These are phyloP conservation scores for Cenchrus fungigraminus DNA, from an alignment of 176 grass and related monocot species.

Conservation along the genomic window DNA sequence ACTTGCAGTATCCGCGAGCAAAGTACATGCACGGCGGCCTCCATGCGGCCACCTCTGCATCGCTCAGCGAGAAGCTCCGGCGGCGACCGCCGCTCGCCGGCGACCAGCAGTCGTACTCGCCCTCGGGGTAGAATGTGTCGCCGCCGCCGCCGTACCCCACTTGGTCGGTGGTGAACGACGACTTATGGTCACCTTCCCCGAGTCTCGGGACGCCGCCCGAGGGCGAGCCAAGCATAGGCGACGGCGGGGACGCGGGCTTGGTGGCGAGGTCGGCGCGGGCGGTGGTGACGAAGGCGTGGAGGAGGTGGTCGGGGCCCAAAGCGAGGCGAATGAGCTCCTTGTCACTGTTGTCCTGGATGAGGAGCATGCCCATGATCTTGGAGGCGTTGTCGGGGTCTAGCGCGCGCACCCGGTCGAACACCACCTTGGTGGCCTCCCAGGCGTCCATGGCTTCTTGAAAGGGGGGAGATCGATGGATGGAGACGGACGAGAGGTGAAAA, in stretches of 20 bases:
- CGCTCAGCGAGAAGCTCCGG: slow-evolving; percentile 39
- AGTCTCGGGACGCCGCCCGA: neutral
- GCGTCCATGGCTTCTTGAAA: slow-evolving; percentile 55
- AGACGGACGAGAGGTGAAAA: neutral
- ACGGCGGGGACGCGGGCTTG: neutral
- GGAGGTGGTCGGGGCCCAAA: slow-evolving; percentile 57
- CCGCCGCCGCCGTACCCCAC: slow-evolving; percentile 13
- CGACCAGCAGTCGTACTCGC: slow-evolving; percentile 49
- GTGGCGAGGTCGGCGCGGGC: neutral
- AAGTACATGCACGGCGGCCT: slow-evolving; percentile 61
- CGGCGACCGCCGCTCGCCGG: slow-evolving; percentile 23
- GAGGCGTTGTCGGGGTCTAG: slow-evolving; percentile 72
- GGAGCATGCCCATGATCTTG: slow-evolving; percentile 71
- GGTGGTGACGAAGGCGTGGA: neutral
- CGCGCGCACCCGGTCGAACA: slow-evolving; percentile 63
- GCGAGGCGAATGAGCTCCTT: slow-evolving; percentile 87
- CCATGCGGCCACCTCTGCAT: slow-evolving; percentile 36
- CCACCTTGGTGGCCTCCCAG: slow-evolving; percentile 70
- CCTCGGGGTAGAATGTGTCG: slow-evolving; percentile 6
- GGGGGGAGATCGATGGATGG: neutral
- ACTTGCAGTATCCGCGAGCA: slow-evolving; percentile 55
- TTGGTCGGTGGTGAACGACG: slow-evolving; percentile 12
- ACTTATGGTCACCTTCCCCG: neutral
- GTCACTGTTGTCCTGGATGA: slow-evolving; percentile 65
- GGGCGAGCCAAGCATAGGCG: slow-evolving; percentile 10